phyloP scores from a whole-genome alignment of 371 early-diverging fungal species.

The Nematocida sp. region DNA sequence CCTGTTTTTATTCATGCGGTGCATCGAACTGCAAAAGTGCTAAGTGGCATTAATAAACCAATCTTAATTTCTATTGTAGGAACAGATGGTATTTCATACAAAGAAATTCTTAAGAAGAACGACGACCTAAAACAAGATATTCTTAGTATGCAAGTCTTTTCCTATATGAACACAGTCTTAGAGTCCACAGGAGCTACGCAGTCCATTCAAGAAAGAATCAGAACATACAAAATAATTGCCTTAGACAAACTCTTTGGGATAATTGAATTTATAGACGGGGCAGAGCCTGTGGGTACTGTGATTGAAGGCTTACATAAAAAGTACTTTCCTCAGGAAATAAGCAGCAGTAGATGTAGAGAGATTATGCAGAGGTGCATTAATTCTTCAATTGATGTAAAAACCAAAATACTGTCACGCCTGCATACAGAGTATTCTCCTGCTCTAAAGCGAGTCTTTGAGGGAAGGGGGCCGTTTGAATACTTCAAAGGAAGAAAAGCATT shows the following conservation, averaged over 20 bases:
- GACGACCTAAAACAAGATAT: conserved; percentile 57
- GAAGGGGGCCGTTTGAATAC: conserved; percentile 73
- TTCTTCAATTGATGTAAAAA: conserved; percentile 16
- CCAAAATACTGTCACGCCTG: background rate
- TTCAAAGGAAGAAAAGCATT: conserved; percentile 75
- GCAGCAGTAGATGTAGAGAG: conserved; percentile 10
- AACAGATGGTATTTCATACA: conserved; percentile 41
- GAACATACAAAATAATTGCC: conserved; percentile 53
- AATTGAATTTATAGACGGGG: conserved; percentile 36
- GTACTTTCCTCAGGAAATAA: conserved; percentile 17
- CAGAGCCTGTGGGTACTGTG: conserved; percentile 35
- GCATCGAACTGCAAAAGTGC: conserved; percentile 2
- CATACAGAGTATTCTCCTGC: conserved; percentile 31
- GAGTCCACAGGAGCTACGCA: background rate
- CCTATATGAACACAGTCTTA: conserved; percentile 50
- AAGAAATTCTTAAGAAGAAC: conserved; percentile 56
- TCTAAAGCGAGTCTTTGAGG: conserved; percentile 28
- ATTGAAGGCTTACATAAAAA: conserved; percentile 28
- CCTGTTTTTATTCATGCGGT: conserved; percentile 6
- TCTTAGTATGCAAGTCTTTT: conserved; percentile 51
- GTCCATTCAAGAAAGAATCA: conserved; percentile 25
- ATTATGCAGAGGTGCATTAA: conserved; percentile 4
- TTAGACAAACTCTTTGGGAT: conserved; percentile 52
- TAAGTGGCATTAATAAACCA: conserved; percentile 49
- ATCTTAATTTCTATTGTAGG: conserved; percentile 30